phyloP scores from a whole-genome alignment of 1,139 yeast genomes.

The Yamadazyma epiphylla region DNA sequence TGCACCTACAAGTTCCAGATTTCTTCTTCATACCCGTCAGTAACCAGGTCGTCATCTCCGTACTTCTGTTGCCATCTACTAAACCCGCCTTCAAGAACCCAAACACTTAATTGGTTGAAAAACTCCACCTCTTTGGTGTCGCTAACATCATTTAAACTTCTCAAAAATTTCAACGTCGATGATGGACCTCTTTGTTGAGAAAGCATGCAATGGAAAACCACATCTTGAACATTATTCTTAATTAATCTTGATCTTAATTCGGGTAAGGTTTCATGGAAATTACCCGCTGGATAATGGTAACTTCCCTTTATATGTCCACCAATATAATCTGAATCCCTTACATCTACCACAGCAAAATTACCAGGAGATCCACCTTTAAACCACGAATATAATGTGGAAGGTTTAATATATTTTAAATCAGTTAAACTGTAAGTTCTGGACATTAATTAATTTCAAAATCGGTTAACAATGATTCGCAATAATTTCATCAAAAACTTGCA shows the following conservation, averaged over 20 bases:
- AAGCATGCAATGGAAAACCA: constrained; percentile 86
- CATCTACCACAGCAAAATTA: constrained; percentile 73
- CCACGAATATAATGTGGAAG: constrained; percentile 45
- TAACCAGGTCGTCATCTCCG: constrained; percentile 62
- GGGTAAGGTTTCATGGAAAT: constrained; percentile 40
- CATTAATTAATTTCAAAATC: neutral
- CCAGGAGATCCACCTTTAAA: constrained; percentile 36
- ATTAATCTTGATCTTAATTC: constrained; percentile 36
- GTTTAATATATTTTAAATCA: constrained; percentile 41
- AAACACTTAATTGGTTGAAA: constrained; percentile 47
- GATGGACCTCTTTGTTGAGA: constrained; percentile 91
- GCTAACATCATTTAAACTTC: constrained; percentile 43
- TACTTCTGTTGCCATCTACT: constrained; percentile 73
- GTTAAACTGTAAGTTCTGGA: constrained; percentile 16
- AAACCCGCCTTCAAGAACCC: constrained; percentile 83
- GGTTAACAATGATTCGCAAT: too few relatives aligned
- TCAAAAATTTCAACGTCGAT: constrained; percentile 64
- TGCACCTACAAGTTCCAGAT: constrained; percentile 54
- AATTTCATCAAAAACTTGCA: too few relatives aligned
- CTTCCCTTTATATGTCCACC: constrained; percentile 70
- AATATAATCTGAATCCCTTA: constrained; percentile 70
- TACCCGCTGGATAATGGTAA: constrained; percentile 57
- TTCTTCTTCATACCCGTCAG: constrained; percentile 61
- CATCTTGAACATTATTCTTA: constrained; percentile 38
- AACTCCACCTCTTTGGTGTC: constrained; percentile 21